These are phyloP conservation scores for Aureobasidium sp. DNA, from an alignment of 2,329 filamentous ascomycete species.

Conservation along the genomic window DNA sequence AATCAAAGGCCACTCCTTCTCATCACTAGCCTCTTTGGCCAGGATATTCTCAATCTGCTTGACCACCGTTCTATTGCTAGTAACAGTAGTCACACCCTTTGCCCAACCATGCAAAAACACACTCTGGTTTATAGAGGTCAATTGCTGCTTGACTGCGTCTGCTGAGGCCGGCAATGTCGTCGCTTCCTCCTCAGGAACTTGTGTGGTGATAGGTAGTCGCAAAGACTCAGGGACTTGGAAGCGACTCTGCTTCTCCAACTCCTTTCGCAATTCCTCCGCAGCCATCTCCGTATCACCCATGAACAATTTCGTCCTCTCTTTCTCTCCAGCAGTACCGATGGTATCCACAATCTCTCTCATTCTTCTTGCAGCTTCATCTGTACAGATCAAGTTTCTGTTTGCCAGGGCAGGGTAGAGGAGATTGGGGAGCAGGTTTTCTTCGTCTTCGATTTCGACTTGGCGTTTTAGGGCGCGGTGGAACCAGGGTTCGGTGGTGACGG, in stretches of 20 bases:
- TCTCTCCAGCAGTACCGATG: conserved; percentile 55
- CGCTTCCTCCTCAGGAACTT: conserved; percentile 14
- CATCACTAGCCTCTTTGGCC: conserved; percentile 42
- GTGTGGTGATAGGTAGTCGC: conserved; percentile 48
- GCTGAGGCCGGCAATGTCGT: conserved; percentile 38
- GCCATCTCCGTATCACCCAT: conserved; percentile 34
- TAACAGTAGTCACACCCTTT: conserved; percentile 55
- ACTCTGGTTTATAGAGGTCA: conserved; percentile 56
- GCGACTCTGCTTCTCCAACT: not conserved
- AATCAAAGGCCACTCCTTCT: conserved; percentile 49
- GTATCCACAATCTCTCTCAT: conserved; percentile 58
- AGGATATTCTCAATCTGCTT: conserved; percentile 55
- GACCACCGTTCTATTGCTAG: conserved; percentile 59
- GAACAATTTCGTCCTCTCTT: conserved; percentile 50
- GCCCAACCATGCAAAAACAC: conserved; percentile 69
- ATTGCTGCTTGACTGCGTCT: conserved; percentile 34
- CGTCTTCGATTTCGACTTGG: conserved; percentile 57
- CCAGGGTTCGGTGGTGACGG: conserved; percentile 39
- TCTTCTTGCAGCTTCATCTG: conserved; percentile 53
- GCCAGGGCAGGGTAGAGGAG: conserved; percentile 55
- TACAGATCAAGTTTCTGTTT: conserved; percentile 54
- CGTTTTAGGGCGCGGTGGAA: conserved; percentile 53
- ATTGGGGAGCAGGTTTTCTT: conserved; percentile 51
- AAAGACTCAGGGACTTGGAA: conserved; percentile 18
- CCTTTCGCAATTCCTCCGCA: not conserved